Conservation (phyloP, 805 yeast genomes). For the Starmerella vitae region DNA sequence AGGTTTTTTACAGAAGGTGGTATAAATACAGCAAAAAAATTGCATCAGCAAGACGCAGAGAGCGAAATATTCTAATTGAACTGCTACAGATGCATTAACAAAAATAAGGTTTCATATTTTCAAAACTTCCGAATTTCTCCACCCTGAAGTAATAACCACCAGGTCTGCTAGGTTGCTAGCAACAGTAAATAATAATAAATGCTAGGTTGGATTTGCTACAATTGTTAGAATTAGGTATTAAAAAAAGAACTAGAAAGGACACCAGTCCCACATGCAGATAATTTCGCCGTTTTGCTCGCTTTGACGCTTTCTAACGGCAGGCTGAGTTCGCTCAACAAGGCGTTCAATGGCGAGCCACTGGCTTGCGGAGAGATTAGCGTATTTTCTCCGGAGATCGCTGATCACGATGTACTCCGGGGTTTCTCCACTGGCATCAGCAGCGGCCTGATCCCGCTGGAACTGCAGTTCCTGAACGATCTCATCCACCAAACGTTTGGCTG, state of each 20-base stretch:
- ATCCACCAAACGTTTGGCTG: conserved; percentile 7
- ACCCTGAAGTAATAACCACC: too few species aligned
- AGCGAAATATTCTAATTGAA: too few species aligned
- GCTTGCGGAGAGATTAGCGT: conserved; percentile 6
- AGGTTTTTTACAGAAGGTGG: neutral
- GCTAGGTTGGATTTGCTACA: too few species aligned
- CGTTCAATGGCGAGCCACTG: conserved; percentile 48
- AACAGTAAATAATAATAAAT: too few species aligned
- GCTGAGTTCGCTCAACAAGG: conserved; percentile 49
- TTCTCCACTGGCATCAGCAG: conserved; percentile 13
- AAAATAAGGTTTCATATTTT: too few species aligned
- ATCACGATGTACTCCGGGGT: conserved; percentile 13
- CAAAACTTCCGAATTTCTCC: too few species aligned
- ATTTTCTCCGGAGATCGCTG: conserved; percentile 9
- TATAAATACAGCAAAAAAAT: too few species aligned
- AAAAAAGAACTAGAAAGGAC: conserved; percentile 21
- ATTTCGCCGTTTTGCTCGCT: conserved; percentile 77
- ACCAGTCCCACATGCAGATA: conserved; percentile 81
- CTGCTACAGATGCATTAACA: too few species aligned
- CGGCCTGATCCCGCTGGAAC: conserved; percentile 16
- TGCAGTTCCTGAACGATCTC: conserved; percentile 8
- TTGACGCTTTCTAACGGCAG: conserved; percentile 44
- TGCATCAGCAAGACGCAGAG: too few species aligned
- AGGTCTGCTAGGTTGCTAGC: too few species aligned
- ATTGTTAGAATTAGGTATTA: too few species aligned